These are phyloP conservation scores for Huntiella moniliformis DNA, from an alignment of 2,329 filamentous ascomycete genomes.

Conservation along the genomic window DNA sequence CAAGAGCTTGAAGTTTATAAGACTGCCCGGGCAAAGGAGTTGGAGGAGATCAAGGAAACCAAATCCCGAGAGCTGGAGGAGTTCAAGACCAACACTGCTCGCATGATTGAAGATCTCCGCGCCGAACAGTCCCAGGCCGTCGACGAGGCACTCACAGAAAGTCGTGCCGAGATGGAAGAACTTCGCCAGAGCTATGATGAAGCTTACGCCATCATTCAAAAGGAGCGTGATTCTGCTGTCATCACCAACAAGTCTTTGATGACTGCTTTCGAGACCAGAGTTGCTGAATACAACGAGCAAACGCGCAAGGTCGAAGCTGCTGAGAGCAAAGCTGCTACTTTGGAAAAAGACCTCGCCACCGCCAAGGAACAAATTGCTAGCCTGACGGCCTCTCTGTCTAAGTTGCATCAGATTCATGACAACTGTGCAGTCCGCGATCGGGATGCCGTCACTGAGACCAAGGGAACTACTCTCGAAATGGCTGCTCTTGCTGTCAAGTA, in stretches of 20 bases:
- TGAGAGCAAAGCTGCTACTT: not conserved
- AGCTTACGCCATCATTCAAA: not conserved
- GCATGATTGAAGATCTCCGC: constrained; percentile 1
- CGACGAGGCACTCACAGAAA: constrained; percentile 4
- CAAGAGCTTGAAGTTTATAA: constrained; percentile 9
- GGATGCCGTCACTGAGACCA: constrained; percentile 4
- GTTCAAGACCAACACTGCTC: constrained; percentile 3
- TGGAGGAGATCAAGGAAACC: constrained; percentile 8
- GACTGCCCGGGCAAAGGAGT: constrained; percentile 7
- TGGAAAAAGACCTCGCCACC: constrained; percentile 5
- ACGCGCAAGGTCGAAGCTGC: constrained; percentile 3
- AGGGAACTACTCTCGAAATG: constrained; percentile 6
- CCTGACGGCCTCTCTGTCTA: constrained; percentile 1
- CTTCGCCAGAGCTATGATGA: constrained; percentile 3
- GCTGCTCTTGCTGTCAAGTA: constrained; percentile 8
- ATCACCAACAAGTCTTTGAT: constrained; percentile 10
- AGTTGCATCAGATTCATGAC: constrained; percentile 4
- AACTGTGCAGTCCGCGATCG: constrained; percentile 9
- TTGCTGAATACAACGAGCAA: constrained; percentile 8
- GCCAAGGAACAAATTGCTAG: constrained; percentile 1
- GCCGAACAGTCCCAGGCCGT: constrained; percentile 3
- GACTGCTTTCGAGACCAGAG: constrained; percentile 8
- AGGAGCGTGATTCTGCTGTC: constrained; percentile 9
- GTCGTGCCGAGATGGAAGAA: constrained; percentile 4
- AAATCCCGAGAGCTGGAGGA: constrained; percentile 8